A percentile compares a stretch with the other conserved stretches of the same genome.
These are phyloP conservation scores for Rhodotorula mucilaginosa DNA, from an alignment of 1,284 basidiomycete species.

Conservation along the genomic window DNA sequence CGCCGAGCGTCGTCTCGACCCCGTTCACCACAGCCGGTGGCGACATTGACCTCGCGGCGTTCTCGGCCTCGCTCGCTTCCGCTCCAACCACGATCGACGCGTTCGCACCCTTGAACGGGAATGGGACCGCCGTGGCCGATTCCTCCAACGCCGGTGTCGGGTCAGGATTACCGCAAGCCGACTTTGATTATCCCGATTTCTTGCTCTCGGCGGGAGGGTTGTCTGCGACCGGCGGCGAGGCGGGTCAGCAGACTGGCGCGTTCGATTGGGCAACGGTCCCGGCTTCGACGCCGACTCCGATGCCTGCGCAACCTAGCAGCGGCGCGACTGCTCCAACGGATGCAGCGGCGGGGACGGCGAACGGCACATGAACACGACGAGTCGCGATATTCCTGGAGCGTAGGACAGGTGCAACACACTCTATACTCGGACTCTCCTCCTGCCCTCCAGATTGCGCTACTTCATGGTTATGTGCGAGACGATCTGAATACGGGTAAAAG, in stretches of 20 bases:
- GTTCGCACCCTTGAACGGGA: neutral
- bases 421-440: no score
- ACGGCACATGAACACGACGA: no score
- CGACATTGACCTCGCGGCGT: constrained; percentile 3
- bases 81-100: neutral
- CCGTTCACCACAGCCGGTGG: neutral
- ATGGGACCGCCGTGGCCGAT: neutral
- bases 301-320: neutral
- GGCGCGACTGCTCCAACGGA: no score
- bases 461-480: no score
- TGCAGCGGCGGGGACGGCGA: no score
- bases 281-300: neutral
- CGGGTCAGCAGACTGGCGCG: neutral
- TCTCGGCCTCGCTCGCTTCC: neutral
- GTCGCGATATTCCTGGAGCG: no score
- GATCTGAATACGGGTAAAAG: no score
- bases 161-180: neutral
- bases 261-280: constrained; percentile 7
- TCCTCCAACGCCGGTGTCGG: neutral
- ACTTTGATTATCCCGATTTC: constrained; percentile 14
- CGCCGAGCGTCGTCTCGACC: constrained; percentile 3
- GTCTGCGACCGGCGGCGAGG: neutral
- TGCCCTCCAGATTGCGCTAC: no score
- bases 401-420: no score
- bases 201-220: constrained; percentile 6